These are phyloP conservation scores for Ophiobolus disseminans DNA, from an alignment of 2,329 filamentous ascomycete genomes.

Conservation along the genomic window DNA sequence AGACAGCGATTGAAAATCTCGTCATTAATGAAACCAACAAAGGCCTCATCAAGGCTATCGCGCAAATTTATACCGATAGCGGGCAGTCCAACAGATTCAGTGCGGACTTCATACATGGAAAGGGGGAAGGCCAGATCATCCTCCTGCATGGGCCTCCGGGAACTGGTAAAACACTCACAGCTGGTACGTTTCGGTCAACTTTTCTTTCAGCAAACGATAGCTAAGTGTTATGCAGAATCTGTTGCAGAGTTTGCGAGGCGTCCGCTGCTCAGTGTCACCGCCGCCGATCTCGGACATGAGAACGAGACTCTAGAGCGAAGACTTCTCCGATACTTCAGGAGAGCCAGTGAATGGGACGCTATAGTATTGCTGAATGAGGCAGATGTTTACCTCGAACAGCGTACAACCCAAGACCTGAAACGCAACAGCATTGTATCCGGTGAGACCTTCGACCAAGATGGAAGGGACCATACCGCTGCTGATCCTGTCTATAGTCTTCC, in stretches of 20 bases:
- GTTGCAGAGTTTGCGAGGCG: slow-evolving; percentile 31
- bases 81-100: neutral
- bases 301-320: slow-evolving; percentile 15
- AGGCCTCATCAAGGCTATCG: slow-evolving; percentile 6
- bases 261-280: slow-evolving; percentile 28
- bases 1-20: neutral
- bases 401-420: slow-evolving; percentile 36
- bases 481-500: slow-evolving; percentile 30
- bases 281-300: slow-evolving; percentile 25
- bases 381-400: slow-evolving; percentile 48
- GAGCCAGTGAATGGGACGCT: slow-evolving; percentile 29
- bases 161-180: slow-evolving; percentile 64
- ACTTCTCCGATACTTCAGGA: slow-evolving; percentile 20
- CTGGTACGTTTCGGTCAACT: slow-evolving; percentile 27
- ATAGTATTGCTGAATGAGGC: slow-evolving; percentile 47
- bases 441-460: neutral
- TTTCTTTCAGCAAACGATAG: neutral
- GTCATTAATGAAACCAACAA: neutral
- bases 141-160: slow-evolving; percentile 23
- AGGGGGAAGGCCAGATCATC: slow-evolving; percentile 26
- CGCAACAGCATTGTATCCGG: slow-evolving; percentile 40
- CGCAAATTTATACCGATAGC: slow-evolving; percentile 6
- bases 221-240: slow-evolving; percentile 18
- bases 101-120: slow-evolving; percentile 54
- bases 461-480: neutral